These are phyloP conservation scores for Stachybotrys elegans DNA, from an alignment of 2,329 filamentous ascomycete species.

Conservation along the genomic window DNA sequence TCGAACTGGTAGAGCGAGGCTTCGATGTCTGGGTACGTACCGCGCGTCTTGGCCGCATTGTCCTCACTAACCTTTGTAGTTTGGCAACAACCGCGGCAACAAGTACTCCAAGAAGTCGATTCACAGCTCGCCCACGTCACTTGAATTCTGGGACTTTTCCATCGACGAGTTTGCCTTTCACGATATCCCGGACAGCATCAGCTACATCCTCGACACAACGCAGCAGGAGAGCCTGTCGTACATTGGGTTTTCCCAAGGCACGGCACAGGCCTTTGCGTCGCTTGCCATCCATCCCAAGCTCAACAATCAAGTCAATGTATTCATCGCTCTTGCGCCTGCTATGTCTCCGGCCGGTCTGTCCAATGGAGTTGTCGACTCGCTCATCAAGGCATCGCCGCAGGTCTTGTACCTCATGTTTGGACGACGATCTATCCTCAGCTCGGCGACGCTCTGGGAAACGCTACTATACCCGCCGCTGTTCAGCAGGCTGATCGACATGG, in stretches of 20 bases:
- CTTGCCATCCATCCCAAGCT: conserved; percentile 87
- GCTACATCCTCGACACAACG: conserved; percentile 83
- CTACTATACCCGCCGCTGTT: conserved; percentile 94
- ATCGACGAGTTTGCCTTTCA: conserved; percentile 98
- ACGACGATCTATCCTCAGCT: conserved; percentile 82
- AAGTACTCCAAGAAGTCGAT: conserved; percentile 98
- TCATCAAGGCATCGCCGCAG: conserved; percentile 89
- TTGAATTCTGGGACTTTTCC: conserved; percentile 92
- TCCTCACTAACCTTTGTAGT: conserved; percentile 39
- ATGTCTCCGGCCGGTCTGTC: conserved; percentile 92
- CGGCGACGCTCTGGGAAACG: conserved; percentile 95
- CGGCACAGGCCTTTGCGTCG: conserved; percentile 91
- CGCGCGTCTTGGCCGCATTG: neutral
- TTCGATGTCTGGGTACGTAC: conserved; percentile 86
- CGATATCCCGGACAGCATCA: conserved; percentile 92
- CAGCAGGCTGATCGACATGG: conserved; percentile 77
- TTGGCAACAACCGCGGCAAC: conserved; percentile 97
- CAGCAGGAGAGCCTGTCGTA: conserved; percentile 83
- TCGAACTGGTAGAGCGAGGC: conserved; percentile 80
- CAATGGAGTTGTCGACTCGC: conserved; percentile 84
- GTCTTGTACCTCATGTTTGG: conserved; percentile 92
- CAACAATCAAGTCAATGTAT: conserved; percentile 91
- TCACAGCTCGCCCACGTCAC: conserved; percentile 65
- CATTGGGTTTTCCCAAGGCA: conserved; percentile 95
- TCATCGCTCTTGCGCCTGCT: conserved; percentile 90